A percentile compares a stretch with the other conserved stretches of the same genome.
These are phyloP conservation scores for Yamadazyma spencermartinsiae DNA, from an alignment of 1,139 yeast genomes.

Conservation along the genomic window DNA sequence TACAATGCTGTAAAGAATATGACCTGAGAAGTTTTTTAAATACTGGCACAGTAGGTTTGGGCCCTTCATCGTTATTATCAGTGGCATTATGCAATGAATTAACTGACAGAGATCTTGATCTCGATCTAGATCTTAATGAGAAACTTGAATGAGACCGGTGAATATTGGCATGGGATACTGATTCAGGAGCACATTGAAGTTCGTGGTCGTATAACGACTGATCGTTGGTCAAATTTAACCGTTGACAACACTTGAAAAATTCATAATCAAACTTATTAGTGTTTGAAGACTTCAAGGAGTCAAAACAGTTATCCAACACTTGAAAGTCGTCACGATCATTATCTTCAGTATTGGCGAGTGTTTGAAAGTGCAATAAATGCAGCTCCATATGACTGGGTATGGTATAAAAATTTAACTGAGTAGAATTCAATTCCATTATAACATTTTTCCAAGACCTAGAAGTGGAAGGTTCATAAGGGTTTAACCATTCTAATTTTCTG, in stretches of 20 bases:
- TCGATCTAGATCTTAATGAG: conserved; percentile 1
- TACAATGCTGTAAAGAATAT: conserved; percentile 70
- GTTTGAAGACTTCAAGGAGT: conserved; percentile 22
- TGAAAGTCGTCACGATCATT: conserved; percentile 6
- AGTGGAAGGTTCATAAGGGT: conserved; percentile 65
- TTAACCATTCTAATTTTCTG: conserved; percentile 64
- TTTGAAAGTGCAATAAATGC: conserved; percentile 24
- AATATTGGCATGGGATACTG: not conserved
- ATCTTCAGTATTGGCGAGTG: not conserved
- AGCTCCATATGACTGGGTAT: conserved; percentile 38
- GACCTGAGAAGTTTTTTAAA: conserved; percentile 43
- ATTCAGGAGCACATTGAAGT: not conserved
- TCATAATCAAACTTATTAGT: conserved; percentile 41
- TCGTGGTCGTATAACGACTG: not conserved
- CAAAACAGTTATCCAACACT: conserved; percentile 6
- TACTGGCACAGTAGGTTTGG: conserved; percentile 5
- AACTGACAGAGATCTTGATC: conserved; percentile 1
- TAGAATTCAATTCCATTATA: conserved; percentile 69
- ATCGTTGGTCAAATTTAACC: conserved; percentile 23
- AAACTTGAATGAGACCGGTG: conserved; percentile 1
- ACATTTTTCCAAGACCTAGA: conserved; percentile 63
- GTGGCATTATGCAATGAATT: not conserved
- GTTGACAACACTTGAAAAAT: conserved; percentile 33
- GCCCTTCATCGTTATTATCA: not conserved
- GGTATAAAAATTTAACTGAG: conserved; percentile 66